Evolutionary conservation across 768 basidiomycete species (phyloP), one percentile per base, ranked within the genome.

Genomic region (Phlegmacium glaucopus): DNA sequence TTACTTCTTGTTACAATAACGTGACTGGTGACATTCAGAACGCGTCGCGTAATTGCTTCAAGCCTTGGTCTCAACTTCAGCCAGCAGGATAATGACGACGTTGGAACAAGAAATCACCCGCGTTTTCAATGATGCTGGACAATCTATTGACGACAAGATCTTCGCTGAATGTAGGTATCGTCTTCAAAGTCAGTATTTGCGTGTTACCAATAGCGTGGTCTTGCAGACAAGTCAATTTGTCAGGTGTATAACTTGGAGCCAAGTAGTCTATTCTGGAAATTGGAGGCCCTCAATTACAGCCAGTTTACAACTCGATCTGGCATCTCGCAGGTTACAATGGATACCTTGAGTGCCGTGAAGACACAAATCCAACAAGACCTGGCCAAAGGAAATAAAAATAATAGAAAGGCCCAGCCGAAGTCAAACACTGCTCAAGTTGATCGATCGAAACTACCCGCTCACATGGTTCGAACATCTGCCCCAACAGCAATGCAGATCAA

Each of bases 181-280:
- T 22, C 32, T 38, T 40, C 28, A 28, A 13, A n/a, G 18, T 18
- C 26, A 10, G 2, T 10, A 3, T 36, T n/a, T 26, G 16, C 34
- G 26, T 15, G 11, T 39, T 10, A 45, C 10, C 39, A 8, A 36
- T 46, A 45, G 28, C 38, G 35, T 42, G 25, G 7, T n/a, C 17
- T n/a, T 56, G 30, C 57, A 90, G 87, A 86, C 53, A 72, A 76
- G 27, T 71, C 72, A 18, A 71, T 90, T 50, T 90, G 88, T 61
- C 70, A 76, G 60, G 77, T 77, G 54, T 85, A 81, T 66, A 75
- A 77, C 48, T 29, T 84, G 32, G 53, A 67, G 26, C 72, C 82
- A 16, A 72, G 79, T 17, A 61, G 68, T 40, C 71, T 90, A 15
- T 72, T 72, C 34, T 90, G 71, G 64, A 90, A 88, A 61, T 82